Evolutionary conservation across 768 basidiomycete genomes (phyloP), one percentile per base, ranked within the genome.

Genomic region (Neoboletus magnificus): DNA sequence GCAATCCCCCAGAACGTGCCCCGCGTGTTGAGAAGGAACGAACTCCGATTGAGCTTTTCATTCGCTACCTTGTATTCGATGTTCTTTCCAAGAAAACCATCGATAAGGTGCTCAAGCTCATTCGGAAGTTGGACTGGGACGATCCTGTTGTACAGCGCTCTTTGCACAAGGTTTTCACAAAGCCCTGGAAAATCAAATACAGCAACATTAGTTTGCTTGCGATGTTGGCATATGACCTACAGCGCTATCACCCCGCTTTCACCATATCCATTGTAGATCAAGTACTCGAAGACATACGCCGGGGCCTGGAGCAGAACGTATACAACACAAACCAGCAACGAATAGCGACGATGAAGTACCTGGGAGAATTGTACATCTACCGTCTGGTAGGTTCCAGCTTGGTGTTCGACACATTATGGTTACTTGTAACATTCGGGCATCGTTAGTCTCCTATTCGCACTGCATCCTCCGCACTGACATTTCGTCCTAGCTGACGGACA

Each of bases 81-180:
- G 89, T 98, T 36, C 82, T 98, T 35, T 81, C 89, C 41, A 94
- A 93, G 77, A 92, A 86, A 71, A 93, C 93, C 5, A 88, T 98
- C 60, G 97, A 99, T 72, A 97, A 97, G 67, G 95, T 97, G 11
- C 78, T 98, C 52, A 93, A 92, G 71, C 82, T 97, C 23, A 73
- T 98, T 33, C 86, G 97, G 46, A 98, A 96, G 73, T 79, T 98
- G 44, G 88, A 98, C 64, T 99, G 97, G 97, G 91, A 96, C n/a
- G 85, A 92, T 67, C 70, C 74, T 8, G 57, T 72, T 23, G 66
- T 89, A 30, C 80, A 81, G 37, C 79, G 79, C 27, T 82, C 81
- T 23, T 77, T 98, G 8, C 85, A 88, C 74, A 91, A 91, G 67
- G 83, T 91, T 39, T 99, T 99, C 75, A 91, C 91, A n/a, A 96